A percentile compares a stretch with the other conserved stretches of the same genome.
Conservation (phyloP, 2,329 filamentous ascomycete genomes). For the Arthroderma uncinatum region DNA sequence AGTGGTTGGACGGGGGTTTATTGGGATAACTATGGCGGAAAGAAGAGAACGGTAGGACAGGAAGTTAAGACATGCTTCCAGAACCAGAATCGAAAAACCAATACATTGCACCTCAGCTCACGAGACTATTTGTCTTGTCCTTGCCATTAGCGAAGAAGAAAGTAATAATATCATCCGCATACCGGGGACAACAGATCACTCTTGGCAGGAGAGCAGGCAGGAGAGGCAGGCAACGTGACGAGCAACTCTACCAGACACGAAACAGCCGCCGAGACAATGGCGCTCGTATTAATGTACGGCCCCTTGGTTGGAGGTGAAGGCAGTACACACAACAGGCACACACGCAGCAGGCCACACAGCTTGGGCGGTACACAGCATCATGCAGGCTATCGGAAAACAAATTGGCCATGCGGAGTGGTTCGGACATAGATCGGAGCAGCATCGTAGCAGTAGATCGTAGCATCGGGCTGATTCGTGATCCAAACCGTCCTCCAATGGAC, state of each 20-base stretch:
- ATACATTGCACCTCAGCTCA: background rate
- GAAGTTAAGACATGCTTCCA: background rate
- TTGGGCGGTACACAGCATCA: background rate
- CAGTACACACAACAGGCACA: background rate
- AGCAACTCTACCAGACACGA: background rate
- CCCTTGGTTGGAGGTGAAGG: background rate
- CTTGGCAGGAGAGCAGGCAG: background rate
- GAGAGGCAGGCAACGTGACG: too few relatives aligned
- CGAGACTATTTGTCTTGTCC: background rate
- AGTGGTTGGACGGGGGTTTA: too few relatives aligned
- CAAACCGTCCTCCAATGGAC: background rate
- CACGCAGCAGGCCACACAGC: too few relatives aligned
- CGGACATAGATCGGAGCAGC: background rate
- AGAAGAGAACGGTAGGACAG: background rate
- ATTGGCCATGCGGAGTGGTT: background rate
- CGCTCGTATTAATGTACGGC: background rate
- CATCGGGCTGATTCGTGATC: background rate
- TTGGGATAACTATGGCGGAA: background rate
- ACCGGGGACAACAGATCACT: background rate
- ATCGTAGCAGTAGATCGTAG: background rate
- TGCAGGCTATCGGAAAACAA: too few relatives aligned
- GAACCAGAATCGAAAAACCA: background rate
- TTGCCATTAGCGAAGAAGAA: background rate
- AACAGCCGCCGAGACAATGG: slow-evolving; percentile 2
- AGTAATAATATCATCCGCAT: background rate